Evolutionary conservation across 148 eudicot genomes (phyloP).

Genomic region (Rhododendron ferrugineum): DNA sequence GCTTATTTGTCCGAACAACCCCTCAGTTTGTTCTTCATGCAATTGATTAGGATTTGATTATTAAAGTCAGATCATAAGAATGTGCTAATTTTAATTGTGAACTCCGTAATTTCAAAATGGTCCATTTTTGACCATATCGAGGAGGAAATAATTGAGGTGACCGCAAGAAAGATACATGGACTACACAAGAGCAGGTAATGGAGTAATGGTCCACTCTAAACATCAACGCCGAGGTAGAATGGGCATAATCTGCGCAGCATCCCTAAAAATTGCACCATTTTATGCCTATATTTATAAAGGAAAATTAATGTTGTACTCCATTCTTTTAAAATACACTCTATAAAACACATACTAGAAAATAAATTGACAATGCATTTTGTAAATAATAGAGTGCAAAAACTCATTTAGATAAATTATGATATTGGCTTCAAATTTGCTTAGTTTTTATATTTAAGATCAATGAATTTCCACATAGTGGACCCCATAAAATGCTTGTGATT

Average conservation of each 20-base stretch:
- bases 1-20: too few relatives aligned
- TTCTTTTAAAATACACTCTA: neutral
- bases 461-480: neutral
- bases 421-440: neutral
- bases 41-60: too few relatives aligned
- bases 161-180: too few relatives aligned
- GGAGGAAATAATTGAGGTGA: too few relatives aligned
- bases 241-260: conserved; percentile 5
- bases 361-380: neutral
- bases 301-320: neutral
- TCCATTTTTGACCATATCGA: too few relatives aligned
- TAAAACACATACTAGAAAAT: too few relatives aligned
- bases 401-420: neutral
- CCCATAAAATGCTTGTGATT: neutral
- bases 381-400: neutral
- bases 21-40: too few relatives aligned
- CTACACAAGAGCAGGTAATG: neutral
- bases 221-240: neutral
- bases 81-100: too few relatives aligned
- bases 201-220: neutral
- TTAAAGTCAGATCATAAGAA: too few relatives aligned
- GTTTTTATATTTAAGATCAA: neutral
- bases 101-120: too few relatives aligned
- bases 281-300: neutral
- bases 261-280: neutral